Evolutionary conservation across 148 eudicot genomes (phyloP).

Genomic region (Silene conica): DNA sequence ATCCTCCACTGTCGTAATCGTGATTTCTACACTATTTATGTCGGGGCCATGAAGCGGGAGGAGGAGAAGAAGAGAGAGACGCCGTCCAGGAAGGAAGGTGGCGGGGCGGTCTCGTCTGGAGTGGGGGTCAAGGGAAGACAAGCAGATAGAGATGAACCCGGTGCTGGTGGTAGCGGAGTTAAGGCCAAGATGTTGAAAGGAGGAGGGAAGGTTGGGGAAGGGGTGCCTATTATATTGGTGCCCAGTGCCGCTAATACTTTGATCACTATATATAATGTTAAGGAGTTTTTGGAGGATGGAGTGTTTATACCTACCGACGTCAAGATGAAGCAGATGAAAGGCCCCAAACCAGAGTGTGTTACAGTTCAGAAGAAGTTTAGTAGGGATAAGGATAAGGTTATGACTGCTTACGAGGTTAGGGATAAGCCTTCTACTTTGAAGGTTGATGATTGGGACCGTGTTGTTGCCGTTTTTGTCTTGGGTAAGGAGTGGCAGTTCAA

Average conservation of each 20-base stretch:
- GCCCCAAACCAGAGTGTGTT: slow-evolving; percentile 84
- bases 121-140: slow-evolving; percentile 38
- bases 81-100: slow-evolving; percentile 69
- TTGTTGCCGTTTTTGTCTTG: slow-evolving; percentile 83
- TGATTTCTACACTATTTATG: slow-evolving; percentile 53
- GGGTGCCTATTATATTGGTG: slow-evolving; percentile 89
- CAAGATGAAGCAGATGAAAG: slow-evolving; percentile 83
- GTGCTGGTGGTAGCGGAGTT: slow-evolving; percentile 24
- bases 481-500: slow-evolving; percentile 99
- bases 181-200: slow-evolving; percentile 61
- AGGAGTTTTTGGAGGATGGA: slow-evolving; percentile 96
- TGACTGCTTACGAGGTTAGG: slow-evolving; percentile 91
- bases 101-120: slow-evolving; percentile 38
- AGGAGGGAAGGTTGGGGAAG: slow-evolving; percentile 69
- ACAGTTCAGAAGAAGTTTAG: slow-evolving; percentile 98
- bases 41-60: slow-evolving; percentile 60
- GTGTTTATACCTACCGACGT: slow-evolving; percentile 77
- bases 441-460: slow-evolving; percentile 93
- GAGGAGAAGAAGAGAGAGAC: slow-evolving; percentile 73
- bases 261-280: slow-evolving; percentile 90
- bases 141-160: slow-evolving; percentile 36
- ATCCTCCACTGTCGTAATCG: slow-evolving; percentile 52
- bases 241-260: slow-evolving; percentile 83
- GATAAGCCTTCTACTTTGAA: slow-evolving; percentile 88
- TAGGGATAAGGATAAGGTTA: slow-evolving; percentile 68